These are phyloP conservation scores for Penicillium mononematosum DNA, from an alignment of 495 filamentous ascomycete genomes.

Conservation along the genomic window DNA sequence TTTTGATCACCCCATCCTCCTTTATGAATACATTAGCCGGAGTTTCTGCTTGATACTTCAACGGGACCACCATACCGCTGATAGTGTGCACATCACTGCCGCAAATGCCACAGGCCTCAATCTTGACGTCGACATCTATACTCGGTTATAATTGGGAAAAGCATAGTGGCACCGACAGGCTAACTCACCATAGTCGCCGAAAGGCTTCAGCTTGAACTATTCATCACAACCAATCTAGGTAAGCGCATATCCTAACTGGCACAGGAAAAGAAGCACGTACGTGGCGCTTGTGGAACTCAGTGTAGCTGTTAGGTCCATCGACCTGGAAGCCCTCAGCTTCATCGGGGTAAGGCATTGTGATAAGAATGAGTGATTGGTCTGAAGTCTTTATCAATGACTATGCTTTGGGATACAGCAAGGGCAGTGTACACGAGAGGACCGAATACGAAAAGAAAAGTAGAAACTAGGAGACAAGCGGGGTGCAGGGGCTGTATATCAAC, in stretches of 20 bases:
- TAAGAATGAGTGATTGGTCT: constrained; percentile 4
- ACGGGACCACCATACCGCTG: constrained; percentile 40
- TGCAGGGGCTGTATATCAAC: constrained; percentile 16
- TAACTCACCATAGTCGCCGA: constrained; percentile 57
- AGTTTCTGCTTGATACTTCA: not conserved
- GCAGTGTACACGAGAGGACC: constrained; percentile 2
- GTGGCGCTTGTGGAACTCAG: constrained; percentile 62
- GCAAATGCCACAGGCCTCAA: constrained; percentile 76
- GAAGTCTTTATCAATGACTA: not conserved
- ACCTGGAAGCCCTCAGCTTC: constrained; percentile 74
- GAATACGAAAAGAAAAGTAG: constrained; percentile 3
- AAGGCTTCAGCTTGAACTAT: constrained; percentile 75
- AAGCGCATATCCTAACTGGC: not conserved
- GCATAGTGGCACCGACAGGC: not conserved
- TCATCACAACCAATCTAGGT: not conserved
- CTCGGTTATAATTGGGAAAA: constrained; percentile 4
- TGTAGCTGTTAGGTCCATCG: constrained; percentile 57
- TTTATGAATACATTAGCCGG: constrained; percentile 6
- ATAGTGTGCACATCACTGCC: constrained; percentile 78
- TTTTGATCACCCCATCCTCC: constrained; percentile 71
- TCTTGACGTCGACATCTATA: constrained; percentile 67
- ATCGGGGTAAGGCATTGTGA: constrained; percentile 73
- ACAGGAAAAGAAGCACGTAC: constrained; percentile 37
- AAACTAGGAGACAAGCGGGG: not conserved
- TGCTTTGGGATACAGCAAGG: not conserved